Conservation (phyloP, 768 basidiomycete species). For the Lactarius evosmus region DNA sequence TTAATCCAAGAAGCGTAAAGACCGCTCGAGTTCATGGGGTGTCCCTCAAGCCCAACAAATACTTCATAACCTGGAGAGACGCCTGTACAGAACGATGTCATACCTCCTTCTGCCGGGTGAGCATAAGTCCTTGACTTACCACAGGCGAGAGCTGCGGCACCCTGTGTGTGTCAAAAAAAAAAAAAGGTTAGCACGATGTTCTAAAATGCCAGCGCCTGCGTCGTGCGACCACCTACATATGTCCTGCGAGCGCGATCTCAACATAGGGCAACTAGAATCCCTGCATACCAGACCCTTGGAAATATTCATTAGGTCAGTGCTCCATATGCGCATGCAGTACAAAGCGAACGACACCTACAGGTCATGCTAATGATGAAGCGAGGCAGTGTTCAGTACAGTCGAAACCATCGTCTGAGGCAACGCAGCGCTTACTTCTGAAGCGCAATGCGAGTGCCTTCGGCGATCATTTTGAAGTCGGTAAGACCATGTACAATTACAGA, state of each 20-base stretch:
- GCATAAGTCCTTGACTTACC: slow-evolving; percentile 38
- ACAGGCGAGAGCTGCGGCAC: slow-evolving; percentile 63
- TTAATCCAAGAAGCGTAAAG: too few species aligned
- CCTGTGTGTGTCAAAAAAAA: slow-evolving; percentile 41
- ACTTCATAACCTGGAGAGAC: slow-evolving; percentile 67
- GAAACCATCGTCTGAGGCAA: not conserved
- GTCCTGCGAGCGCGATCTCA: slow-evolving; percentile 66
- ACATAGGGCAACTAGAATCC: slow-evolving; percentile 72
- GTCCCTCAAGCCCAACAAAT: slow-evolving; percentile 58
- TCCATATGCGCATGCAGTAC: not conserved
- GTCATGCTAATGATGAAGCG: slow-evolving; percentile 16
- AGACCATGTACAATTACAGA: slow-evolving; percentile 70
- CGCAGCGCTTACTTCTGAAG: slow-evolving; percentile 38
- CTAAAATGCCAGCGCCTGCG: too few species aligned
- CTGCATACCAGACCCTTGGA: slow-evolving; percentile 60
- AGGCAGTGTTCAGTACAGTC: not conserved
- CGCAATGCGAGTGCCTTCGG: slow-evolving; percentile 51
- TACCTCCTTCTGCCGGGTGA: not conserved
- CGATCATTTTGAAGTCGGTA: slow-evolving; percentile 69
- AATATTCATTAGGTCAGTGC: not conserved
- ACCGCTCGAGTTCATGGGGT: too few species aligned
- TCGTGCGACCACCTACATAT: slow-evolving; percentile 57
- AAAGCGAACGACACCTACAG: slow-evolving; percentile 6
- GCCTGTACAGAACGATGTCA: slow-evolving; percentile 40
- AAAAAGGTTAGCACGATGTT: too few species aligned